Percentiles rank a stretch among this genome's conserved stretches.
Conservation (phyloP, 78 protist genomes). For the Dictyostelium firmibasis region DNA sequence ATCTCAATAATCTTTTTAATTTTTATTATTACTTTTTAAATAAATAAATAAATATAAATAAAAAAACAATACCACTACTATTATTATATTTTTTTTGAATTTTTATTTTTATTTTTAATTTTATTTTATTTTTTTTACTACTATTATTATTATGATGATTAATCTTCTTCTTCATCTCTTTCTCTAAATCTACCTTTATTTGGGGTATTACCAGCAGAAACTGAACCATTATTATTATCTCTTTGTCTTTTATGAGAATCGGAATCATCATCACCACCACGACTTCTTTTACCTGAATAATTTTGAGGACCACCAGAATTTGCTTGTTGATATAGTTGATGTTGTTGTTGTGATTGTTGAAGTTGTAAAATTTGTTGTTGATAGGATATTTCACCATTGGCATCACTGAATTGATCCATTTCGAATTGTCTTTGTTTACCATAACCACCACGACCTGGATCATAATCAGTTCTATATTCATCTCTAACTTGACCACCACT, state of each 20-base stretch:
- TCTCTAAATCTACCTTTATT: slow-evolving; percentile 38
- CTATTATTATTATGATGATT: too few species aligned
- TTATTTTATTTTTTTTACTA: neutral
- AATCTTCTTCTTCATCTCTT: slow-evolving; percentile 59
- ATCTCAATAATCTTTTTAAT: neutral
- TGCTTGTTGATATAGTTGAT: neutral
- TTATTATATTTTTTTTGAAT: neutral
- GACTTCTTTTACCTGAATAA: slow-evolving; percentile 18
- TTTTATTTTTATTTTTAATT: neutral
- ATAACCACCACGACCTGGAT: slow-evolving; percentile 86
- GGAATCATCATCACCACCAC: slow-evolving; percentile 27
- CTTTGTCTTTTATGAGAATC: slow-evolving; percentile 4
- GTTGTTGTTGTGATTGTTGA: slow-evolving; percentile 20
- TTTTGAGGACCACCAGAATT: neutral
- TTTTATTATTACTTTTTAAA: neutral
- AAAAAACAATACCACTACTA: neutral
- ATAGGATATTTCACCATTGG: neutral
- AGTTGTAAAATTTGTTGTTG: neutral
- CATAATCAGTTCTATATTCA: slow-evolving; percentile 89
- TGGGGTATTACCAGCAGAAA: neutral
- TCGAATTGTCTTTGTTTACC: slow-evolving; percentile 75
- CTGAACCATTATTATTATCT: slow-evolving; percentile 5
- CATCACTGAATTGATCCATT: neutral
- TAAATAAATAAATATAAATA: neutral
- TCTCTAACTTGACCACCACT: slow-evolving; percentile 91